These are phyloP conservation scores for Fistulinella prunicolor DNA, from an alignment of 768 basidiomycete genomes.

Conservation along the genomic window DNA sequence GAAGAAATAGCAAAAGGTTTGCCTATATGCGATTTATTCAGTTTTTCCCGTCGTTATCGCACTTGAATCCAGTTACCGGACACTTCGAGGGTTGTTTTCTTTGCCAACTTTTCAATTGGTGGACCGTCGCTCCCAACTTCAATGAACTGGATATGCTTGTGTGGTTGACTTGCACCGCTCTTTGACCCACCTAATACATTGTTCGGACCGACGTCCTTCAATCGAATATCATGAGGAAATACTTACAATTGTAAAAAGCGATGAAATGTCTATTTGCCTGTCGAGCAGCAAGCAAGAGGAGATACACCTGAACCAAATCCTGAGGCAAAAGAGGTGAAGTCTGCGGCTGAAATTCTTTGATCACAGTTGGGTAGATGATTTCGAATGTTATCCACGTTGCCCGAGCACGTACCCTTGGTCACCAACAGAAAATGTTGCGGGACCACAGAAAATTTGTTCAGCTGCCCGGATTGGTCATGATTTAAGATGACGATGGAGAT, in stretches of 20 bases:
- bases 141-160: conserved; percentile 90
- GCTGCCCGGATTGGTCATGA: conserved; percentile 37
- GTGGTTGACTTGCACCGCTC: conserved; percentile 86
- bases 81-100: conserved; percentile 52
- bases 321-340: conserved; percentile 73
- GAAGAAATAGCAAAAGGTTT: conserved; percentile 65
- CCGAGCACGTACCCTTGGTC: conserved; percentile 62
- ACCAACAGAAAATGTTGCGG: conserved; percentile 85
- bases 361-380: not conserved
- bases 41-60: not conserved
- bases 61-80: conserved; percentile 11
- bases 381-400: not conserved
- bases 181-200: conserved; percentile 56
- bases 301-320: conserved; percentile 76
- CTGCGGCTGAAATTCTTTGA: conserved; percentile 71
- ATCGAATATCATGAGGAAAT: not conserved
- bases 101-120: conserved; percentile 74
- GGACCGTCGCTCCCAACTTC: conserved; percentile 63
- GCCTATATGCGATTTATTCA: conserved; percentile 39
- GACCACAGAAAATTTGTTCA: conserved; percentile 85
- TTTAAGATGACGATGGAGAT: not conserved
- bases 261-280: conserved; percentile 59
- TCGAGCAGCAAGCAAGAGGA: conserved; percentile 66
- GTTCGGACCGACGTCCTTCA: not conserved
- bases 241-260: conserved; percentile 88